These are phyloP conservation scores for Leccinum huronense DNA, from an alignment of 1,284 basidiomycete genomes.

Conservation along the genomic window DNA sequence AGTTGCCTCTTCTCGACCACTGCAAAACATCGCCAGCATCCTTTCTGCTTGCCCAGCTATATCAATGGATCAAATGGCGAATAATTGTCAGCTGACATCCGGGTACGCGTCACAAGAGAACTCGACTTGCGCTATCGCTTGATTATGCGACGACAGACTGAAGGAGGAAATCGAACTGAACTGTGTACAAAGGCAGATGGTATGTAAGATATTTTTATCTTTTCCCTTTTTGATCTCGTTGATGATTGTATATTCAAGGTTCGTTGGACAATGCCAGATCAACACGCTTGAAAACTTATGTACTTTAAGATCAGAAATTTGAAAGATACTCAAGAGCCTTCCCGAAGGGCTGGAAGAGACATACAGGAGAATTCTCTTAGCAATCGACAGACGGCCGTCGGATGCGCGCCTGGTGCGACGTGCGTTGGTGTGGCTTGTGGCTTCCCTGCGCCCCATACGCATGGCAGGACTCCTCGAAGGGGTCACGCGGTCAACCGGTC, in stretches of 20 bases:
- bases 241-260: conserved; percentile 7
- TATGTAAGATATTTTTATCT: neutral
- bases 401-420: conserved; percentile 4
- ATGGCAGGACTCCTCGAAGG: neutral
- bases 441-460: conserved; percentile 5
- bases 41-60: conserved; percentile 6
- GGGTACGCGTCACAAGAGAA: conserved; percentile 4
- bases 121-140: conserved; percentile 5
- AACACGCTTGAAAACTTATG: conserved; percentile 7
- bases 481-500: neutral
- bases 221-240: neutral
- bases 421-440: conserved; percentile 13
- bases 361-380: conserved; percentile 13
- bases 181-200: conserved; percentile 2
- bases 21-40: neutral
- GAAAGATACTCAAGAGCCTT: conserved; percentile 7
- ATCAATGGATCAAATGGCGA: conserved; percentile 10
- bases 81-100: conserved; percentile 12
- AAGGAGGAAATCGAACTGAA: conserved; percentile 6
- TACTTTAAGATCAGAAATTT: neutral
- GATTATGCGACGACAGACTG: neutral
- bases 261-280: conserved; percentile 18
- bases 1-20: conserved; percentile 6
- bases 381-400: neutral
- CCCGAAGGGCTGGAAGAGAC: conserved; percentile 18